These are phyloP conservation scores for Apiotrichum domesticum DNA, from an alignment of 1,284 basidiomycete species.

Conservation along the genomic window DNA sequence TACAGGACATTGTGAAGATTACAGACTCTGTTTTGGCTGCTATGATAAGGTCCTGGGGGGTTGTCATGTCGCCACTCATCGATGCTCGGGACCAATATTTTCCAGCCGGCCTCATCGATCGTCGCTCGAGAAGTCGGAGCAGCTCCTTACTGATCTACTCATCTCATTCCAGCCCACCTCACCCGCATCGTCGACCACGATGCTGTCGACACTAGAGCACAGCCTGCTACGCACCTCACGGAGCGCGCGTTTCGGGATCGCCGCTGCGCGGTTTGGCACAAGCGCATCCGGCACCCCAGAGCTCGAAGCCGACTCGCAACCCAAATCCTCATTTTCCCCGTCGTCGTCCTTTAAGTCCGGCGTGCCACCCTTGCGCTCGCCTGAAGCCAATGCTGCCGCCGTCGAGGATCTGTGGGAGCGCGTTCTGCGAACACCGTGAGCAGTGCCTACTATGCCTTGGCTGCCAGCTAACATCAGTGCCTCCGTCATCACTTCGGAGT, in stretches of 20 bases:
- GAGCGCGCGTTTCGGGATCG: not conserved
- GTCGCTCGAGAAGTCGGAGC: too few relatives aligned
- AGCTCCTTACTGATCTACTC: not conserved
- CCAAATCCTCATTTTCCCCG: not conserved
- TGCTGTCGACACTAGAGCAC: not conserved
- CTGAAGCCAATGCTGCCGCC: not conserved
- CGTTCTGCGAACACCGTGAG: slow-evolving; percentile 15
- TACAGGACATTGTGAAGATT: too few relatives aligned
- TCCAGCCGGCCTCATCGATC: too few relatives aligned
- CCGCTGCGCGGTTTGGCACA: not conserved
- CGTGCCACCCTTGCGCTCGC: not conserved
- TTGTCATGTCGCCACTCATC: too few relatives aligned
- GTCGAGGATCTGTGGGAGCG: slow-evolving; percentile 14
- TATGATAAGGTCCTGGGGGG: too few relatives aligned
- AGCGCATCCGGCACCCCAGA: not conserved
- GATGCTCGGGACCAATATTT: too few relatives aligned
- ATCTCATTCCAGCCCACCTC: not conserved
- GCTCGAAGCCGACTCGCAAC: not conserved
- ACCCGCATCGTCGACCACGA: not conserved
- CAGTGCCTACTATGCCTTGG: too few relatives aligned
- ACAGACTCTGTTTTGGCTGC: too few relatives aligned
- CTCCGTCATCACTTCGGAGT: not conserved
- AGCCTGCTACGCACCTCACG: not conserved
- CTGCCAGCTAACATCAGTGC: not conserved
- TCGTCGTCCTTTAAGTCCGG: not conserved